A percentile compares a stretch with the other conserved stretches of the same genome.
These are phyloP conservation scores for Tolypocladium inflatum DNA, from an alignment of 2,329 filamentous ascomycete species.

Conservation along the genomic window DNA sequence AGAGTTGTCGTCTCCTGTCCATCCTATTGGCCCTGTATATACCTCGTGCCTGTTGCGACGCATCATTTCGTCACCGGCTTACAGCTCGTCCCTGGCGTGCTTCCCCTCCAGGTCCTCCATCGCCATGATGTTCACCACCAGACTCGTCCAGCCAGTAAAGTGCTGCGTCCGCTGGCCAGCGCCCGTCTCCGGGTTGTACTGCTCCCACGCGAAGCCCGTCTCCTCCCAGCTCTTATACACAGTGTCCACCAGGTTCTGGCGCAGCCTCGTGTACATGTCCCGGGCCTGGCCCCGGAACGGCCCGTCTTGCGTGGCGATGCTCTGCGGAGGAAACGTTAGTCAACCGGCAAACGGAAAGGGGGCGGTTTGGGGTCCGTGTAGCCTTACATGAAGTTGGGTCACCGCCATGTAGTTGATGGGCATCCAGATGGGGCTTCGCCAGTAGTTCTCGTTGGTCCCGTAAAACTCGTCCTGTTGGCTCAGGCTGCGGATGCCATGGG, in stretches of 20 bases:
- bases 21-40: neutral
- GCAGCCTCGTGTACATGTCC: slow-evolving; percentile 66
- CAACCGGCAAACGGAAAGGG: neutral
- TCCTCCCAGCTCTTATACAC: slow-evolving; percentile 81
- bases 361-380: neutral
- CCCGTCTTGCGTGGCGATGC: slow-evolving; percentile 54
- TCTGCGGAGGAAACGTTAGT: slow-evolving; percentile 23
- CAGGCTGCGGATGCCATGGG: slow-evolving; percentile 79
- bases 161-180: slow-evolving; percentile 92
- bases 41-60: neutral
- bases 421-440: slow-evolving; percentile 90
- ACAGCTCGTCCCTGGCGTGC: slow-evolving; percentile 39
- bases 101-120: slow-evolving; percentile 61
- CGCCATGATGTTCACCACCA: slow-evolving; percentile 94
- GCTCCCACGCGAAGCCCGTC: slow-evolving; percentile 97
- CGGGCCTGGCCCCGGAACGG: slow-evolving; percentile 59
- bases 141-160: slow-evolving; percentile 97
- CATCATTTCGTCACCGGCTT: neutral
- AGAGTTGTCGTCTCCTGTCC: neutral
- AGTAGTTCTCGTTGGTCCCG: slow-evolving; percentile 92
- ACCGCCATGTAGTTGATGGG: slow-evolving; percentile 91
- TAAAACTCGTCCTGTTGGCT: slow-evolving; percentile 78
- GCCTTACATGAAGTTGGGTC: slow-evolving; percentile 66
- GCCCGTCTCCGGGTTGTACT: slow-evolving; percentile 91
- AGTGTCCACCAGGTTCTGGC: slow-evolving; percentile 79